A percentile compares a stretch with the other conserved stretches of the same genome.
Conservation (phyloP, 2,329 filamentous ascomycete genomes). For the Alternaria triticina region DNA sequence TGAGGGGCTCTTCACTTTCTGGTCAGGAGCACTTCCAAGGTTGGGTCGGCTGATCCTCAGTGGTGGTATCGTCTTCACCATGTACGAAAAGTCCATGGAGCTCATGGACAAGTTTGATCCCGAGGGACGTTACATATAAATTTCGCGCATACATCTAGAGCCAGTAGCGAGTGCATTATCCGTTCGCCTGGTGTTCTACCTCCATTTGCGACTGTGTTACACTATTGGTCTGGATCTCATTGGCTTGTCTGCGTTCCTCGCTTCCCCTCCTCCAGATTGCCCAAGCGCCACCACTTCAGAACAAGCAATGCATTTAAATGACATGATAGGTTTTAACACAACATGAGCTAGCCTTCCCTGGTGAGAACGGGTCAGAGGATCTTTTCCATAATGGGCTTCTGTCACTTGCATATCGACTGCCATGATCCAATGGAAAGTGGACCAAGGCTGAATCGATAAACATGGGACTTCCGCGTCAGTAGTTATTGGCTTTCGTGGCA, state of each 20-base stretch:
- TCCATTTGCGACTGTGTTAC: not conserved
- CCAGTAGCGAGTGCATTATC: not conserved
- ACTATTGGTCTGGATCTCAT: not conserved
- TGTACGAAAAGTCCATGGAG: constrained; percentile 97
- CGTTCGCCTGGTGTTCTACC: not conserved
- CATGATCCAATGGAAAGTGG: not conserved
- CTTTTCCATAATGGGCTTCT: not conserved
- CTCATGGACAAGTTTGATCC: constrained; percentile 81
- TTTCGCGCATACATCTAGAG: not conserved
- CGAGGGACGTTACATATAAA: constrained; percentile 77
- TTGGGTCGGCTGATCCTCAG: constrained; percentile 85
- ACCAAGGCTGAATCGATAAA: not conserved
- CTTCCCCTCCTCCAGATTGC: not conserved
- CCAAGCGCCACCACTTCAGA: not conserved
- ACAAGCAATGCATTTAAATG: not conserved
- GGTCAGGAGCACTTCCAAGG: constrained; percentile 89
- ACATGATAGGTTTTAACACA: not conserved
- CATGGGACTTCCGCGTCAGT: not conserved
- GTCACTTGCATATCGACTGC: not conserved
- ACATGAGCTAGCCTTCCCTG: not conserved
- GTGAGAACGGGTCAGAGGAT: not conserved
- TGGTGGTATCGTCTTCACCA: constrained; percentile 96
- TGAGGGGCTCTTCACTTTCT: constrained; percentile 88
- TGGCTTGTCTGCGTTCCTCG: not conserved
- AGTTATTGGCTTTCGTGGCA: not conserved